phyloP scores from a whole-genome alignment of 352 stramenopile genomes.

The Pythium plurisporium region DNA sequence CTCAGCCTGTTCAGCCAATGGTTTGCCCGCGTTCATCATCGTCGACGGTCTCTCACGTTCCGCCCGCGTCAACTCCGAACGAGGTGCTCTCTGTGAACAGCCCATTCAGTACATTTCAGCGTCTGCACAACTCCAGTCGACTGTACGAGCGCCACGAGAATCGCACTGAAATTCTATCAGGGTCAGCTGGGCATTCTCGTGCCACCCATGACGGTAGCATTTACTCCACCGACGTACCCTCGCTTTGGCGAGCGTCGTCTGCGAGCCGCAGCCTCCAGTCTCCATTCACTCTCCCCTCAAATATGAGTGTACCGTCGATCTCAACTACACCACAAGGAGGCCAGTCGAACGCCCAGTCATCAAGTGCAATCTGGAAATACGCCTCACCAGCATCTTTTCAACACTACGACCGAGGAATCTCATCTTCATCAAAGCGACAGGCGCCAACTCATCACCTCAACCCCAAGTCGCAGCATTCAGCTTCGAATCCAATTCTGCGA shows the following conservation, averaged over 20 bases:
- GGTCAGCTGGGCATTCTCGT: no score
- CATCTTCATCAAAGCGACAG: not conserved
- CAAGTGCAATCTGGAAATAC: conserved; percentile 21
- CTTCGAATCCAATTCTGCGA: conserved; percentile 42
- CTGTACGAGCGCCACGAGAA: conserved; percentile 23
- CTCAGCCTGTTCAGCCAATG: no score
- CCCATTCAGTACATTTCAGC: conserved; percentile 27
- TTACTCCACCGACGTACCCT: not conserved
- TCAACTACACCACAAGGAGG: not conserved
- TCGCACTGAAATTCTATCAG: no score
- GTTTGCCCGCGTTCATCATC: not conserved
- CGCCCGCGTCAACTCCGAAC: not conserved
- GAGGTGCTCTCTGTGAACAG: conserved; percentile 10
- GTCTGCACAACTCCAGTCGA: conserved; percentile 14
- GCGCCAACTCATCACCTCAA: not conserved
- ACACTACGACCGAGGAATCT: not conserved
- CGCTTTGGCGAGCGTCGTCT: conserved; percentile 5
- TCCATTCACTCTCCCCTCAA: not conserved
- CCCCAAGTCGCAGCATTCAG: conserved; percentile 22
- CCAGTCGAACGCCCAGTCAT: no score
- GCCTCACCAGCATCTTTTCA: not conserved
- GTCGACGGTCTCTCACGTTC: not conserved
- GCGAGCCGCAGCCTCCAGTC: not conserved
- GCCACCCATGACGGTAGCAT: no score
- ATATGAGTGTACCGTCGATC: not conserved